phyloP scores from a whole-genome alignment of 2,329 filamentous ascomycete genomes.

The Sclerotinia nivalis region DNA sequence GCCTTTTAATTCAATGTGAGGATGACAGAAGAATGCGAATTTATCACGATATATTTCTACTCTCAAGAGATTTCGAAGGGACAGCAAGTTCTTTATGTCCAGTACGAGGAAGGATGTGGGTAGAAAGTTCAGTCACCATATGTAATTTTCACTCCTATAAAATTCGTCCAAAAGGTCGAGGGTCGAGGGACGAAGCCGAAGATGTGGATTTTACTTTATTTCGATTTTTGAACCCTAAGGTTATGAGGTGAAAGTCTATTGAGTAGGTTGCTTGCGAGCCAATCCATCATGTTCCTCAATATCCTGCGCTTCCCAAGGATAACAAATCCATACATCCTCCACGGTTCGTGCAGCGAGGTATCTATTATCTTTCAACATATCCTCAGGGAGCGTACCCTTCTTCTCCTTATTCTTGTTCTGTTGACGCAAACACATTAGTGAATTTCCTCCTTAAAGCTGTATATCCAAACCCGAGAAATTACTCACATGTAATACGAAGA shows the following conservation, averaged over 20 bases:
- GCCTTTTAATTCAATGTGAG: not conserved
- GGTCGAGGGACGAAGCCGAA: not conserved
- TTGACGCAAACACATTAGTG: not conserved
- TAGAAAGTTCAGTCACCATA: not conserved
- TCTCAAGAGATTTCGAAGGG: not conserved
- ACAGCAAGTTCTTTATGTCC: too few species aligned
- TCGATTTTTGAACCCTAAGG: not conserved
- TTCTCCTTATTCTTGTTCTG: slow-evolving; percentile 97
- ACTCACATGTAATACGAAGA: slow-evolving; percentile 88
- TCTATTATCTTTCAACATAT: slow-evolving; percentile 70
- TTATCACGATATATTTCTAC: not conserved
- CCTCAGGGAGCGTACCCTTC: slow-evolving; percentile 79
- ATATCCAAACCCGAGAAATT: not conserved
- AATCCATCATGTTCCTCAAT: slow-evolving; percentile 87
- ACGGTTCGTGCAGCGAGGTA: slow-evolving; percentile 89
- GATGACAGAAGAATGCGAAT: not conserved
- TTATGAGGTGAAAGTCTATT: slow-evolving; percentile 21
- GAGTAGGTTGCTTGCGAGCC: slow-evolving; percentile 47
- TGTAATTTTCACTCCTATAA: not conserved
- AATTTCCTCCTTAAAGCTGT: not conserved
- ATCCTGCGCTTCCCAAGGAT: slow-evolving; percentile 94
- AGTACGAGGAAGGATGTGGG: not conserved
- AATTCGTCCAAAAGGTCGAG: not conserved
- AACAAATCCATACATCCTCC: slow-evolving; percentile 97
- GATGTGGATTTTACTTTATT: slow-evolving; percentile 4